These are phyloP conservation scores for Cinnamomum chago DNA, from an alignment of 164 flowering plant genomes.

Conservation along the genomic window DNA sequence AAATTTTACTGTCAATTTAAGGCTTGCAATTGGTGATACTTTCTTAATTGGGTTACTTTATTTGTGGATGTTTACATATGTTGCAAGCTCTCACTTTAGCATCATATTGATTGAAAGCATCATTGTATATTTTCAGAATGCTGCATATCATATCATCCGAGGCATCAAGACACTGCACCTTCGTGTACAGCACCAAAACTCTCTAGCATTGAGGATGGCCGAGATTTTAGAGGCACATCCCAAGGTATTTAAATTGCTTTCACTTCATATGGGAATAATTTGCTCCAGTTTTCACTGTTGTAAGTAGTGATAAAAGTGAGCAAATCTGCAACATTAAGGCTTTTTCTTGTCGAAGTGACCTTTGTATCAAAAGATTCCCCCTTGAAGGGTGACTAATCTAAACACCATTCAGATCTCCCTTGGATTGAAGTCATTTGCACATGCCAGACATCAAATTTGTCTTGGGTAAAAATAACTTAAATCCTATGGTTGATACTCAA, in stretches of 20 bases:
- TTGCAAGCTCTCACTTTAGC: neutral
- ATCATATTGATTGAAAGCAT: neutral
- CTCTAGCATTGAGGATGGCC: conserved; percentile 92
- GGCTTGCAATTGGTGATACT: neutral
- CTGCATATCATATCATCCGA: conserved; percentile 87
- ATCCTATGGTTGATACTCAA: too few species aligned
- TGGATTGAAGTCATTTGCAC: too few species aligned
- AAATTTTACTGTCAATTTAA: too few species aligned
- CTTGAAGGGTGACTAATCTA: too few species aligned
- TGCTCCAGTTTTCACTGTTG: neutral
- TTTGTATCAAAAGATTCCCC: too few species aligned
- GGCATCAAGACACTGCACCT: conserved; percentile 99
- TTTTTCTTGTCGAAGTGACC: too few species aligned
- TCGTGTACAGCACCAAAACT: conserved; percentile 94
- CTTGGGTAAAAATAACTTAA: too few species aligned
- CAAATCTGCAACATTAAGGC: neutral
- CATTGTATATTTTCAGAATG: conserved; percentile 52
- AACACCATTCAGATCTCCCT: too few species aligned
- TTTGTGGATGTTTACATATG: too few species aligned
- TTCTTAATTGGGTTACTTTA: neutral
- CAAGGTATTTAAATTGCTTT: conserved; percentile 47
- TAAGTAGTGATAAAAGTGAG: neutral
- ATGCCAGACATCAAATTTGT: too few species aligned
- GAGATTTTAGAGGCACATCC: conserved; percentile 98
- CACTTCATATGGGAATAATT: neutral